Evolutionary conservation across 2,329 filamentous ascomycete genomes (phyloP), one percentile per base, ranked within the genome.

Genomic region (Orbilia brochopaga): DNA sequence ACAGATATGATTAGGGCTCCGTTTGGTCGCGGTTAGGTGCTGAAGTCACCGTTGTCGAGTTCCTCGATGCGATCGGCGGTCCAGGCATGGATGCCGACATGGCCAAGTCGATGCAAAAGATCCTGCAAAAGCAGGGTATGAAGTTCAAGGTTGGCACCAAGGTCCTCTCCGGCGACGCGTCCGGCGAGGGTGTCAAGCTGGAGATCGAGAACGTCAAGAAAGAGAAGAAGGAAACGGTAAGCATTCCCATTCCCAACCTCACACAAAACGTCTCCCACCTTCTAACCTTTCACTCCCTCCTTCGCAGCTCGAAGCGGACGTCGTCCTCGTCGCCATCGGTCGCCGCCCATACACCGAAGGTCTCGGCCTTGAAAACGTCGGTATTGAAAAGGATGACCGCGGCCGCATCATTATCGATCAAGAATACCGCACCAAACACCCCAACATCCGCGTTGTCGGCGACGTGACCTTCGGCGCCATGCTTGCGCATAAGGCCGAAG

Each of bases 111-210:
- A 85, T 90, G 48, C 92, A 97, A 81, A 97, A 96, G 86, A 88
- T 96, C 74, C 86, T 99, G 75, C 87, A 87, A 80, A 97, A 96
- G 86, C 94, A 99, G 84, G 94, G 93, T 73, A 89, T 99, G 80
- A 94, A 96, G 79, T 99, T 99, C 86, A 97, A 96, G 87, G 87
- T 95, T 76, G 89, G 90, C 84, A 97, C 94, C 78, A 99, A 99
- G 86, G 94, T 99, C 75, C 82, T 88, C 74, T 86, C 87, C 77
- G 94, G 94, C 76, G 92, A 97, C 79, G 88, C 87, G 78, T 88
- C 85, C 77, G 89, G 89, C 73, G 87, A 91, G 73, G 87, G 84
- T 76, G 83, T 99, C 78, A 90, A 89, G 82, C 85, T 99, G 73
- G 87, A 90, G 76, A 84, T 96, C 73, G 94, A 99, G 81, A 87